These are phyloP conservation scores for Pittosporum tobira DNA, from an alignment of 129 eudicot genomes.

Conservation along the genomic window DNA sequence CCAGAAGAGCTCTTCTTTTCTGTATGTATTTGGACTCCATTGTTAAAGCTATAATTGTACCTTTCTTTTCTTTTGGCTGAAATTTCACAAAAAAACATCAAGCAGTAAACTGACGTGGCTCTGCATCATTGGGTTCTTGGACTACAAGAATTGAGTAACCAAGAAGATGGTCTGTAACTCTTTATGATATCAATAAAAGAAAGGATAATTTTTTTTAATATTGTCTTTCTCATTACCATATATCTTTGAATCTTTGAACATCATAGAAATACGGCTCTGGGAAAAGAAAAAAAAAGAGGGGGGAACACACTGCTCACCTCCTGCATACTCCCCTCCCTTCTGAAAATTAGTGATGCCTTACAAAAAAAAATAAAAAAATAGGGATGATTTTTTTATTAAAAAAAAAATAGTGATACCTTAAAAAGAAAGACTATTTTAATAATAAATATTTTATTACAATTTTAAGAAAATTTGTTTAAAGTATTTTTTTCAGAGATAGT, in stretches of 20 bases:
- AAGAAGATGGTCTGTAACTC: neutral
- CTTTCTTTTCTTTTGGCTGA: neutral
- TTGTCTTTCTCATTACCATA: neutral
- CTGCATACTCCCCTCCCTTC: too few species aligned
- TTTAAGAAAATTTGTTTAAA: too few species aligned
- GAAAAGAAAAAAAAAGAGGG: too few species aligned
- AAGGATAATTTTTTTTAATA: neutral
- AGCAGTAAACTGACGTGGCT: neutral
- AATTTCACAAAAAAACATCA: neutral
- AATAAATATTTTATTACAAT: too few species aligned
- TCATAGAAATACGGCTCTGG: neutral
- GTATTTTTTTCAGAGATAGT: too few species aligned
- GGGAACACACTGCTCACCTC: neutral
- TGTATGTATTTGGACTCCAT: neutral
- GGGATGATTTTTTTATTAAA: too few species aligned
- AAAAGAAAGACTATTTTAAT: too few species aligned
- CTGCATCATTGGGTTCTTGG: neutral
- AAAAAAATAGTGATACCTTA: too few species aligned
- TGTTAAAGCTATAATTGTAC: conserved; percentile 4
- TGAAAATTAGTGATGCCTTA: too few species aligned
- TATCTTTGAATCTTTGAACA: neutral
- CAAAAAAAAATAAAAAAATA: too few species aligned
- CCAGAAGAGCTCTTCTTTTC: conserved; percentile 1
- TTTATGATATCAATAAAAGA: neutral
- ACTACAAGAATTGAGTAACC: neutral